Conservation (phyloP, 1,139 yeast species). For the Pneumocystis murina region DNA sequence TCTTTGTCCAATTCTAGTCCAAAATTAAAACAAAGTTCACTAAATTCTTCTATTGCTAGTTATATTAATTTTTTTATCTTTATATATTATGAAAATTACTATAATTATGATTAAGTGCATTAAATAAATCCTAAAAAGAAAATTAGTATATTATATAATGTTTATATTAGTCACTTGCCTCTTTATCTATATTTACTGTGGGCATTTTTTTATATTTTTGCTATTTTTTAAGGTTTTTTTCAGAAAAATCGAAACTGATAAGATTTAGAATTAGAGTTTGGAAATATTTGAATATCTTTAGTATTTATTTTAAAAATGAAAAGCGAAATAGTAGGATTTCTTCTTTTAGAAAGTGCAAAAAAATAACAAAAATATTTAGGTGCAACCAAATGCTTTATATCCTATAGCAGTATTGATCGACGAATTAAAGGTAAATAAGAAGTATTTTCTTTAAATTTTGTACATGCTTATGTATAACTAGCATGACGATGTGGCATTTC, state of each 20-base stretch:
- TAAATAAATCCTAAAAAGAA: not conserved
- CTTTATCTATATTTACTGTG: not conserved
- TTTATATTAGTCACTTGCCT: not conserved
- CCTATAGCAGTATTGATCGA: conserved; percentile 95
- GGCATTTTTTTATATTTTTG: not conserved
- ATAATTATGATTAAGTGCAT: not conserved
- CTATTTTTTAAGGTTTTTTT: not conserved
- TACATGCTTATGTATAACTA: conserved; percentile 12
- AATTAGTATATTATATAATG: not conserved
- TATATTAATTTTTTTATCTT: not conserved
- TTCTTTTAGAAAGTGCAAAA: not conserved
- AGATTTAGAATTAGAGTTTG: not conserved
- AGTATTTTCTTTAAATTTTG: not conserved
- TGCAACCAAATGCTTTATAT: conserved; percentile 47
- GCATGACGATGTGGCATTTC: conserved; percentile 83
- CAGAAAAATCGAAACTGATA: not conserved
- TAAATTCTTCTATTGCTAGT: conserved; percentile 69
- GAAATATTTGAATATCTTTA: not conserved
- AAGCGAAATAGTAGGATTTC: conserved; percentile 1
- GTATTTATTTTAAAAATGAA: not conserved
- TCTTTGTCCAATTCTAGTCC: conserved; percentile 98
- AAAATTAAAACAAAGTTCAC: conserved; percentile 91
- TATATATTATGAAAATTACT: not conserved
- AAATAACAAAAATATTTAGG: not conserved
- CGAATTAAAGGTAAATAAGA: conserved; percentile 46